Evolutionary conservation across 2,329 filamentous ascomycete species (phyloP).

Genomic region (Phialophora expanda): DNA sequence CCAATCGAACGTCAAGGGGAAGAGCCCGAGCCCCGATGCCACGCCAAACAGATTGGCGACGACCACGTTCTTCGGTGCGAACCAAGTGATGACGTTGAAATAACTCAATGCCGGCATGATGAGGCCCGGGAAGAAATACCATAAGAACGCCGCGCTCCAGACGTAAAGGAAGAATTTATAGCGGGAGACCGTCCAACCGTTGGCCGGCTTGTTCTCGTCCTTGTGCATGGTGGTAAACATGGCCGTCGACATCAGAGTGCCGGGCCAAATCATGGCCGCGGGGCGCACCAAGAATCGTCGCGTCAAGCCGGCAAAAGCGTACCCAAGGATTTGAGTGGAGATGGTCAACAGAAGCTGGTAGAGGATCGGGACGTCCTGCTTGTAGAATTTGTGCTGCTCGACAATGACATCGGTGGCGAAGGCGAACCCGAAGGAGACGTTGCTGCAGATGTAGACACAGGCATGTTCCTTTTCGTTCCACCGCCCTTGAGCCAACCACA

Average conservation of each 20-base stretch:
- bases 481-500: conserved; percentile 77
- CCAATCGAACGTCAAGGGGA: conserved; percentile 90
- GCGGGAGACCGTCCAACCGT: conserved; percentile 80
- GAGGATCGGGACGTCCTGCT: conserved; percentile 74
- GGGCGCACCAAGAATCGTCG: conserved; percentile 81
- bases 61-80: conserved; percentile 83
- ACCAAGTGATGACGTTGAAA: conserved; percentile 88
- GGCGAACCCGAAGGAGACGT: conserved; percentile 86
- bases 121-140: conserved; percentile 84
- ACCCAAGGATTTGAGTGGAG: conserved; percentile 84
- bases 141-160: conserved; percentile 72
- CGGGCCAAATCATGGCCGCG: conserved; percentile 90
- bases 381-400: conserved; percentile 87
- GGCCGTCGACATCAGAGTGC: conserved; percentile 83
- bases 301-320: conserved; percentile 82
- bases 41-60: conserved; percentile 86
- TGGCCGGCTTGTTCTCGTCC: conserved; percentile 78
- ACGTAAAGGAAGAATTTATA: conserved; percentile 84
- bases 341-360: conserved; percentile 84
- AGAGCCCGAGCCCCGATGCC: conserved; percentile 79
- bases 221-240: conserved; percentile 89
- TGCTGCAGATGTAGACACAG: conserved; percentile 87
- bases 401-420: conserved; percentile 88
- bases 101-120: conserved; percentile 84
- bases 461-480: conserved; percentile 92